Percentiles rank a stretch among this genome's conserved stretches.
Evolutionary conservation across 345 rosid genomes (phyloP).

Genomic region (Pseudoturritis turrita): DNA sequence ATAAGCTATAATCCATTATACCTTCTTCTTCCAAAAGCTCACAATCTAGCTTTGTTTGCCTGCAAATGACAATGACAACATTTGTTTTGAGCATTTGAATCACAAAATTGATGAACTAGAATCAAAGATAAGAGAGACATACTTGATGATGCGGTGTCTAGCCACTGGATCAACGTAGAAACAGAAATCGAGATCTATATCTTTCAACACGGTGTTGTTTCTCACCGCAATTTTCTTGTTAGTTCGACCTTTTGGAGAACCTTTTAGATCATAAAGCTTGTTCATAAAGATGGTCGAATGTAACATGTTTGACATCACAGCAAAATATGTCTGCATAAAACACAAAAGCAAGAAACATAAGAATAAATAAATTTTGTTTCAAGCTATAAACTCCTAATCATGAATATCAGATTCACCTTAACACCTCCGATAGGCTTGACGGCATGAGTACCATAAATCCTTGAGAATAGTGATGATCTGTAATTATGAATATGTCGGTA

Average conservation of each 20-base stretch:
- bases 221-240: constrained; percentile 22
- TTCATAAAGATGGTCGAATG: constrained; percentile 26
- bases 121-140: constrained; percentile 4
- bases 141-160: constrained; percentile 39
- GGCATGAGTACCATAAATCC: constrained; percentile 44
- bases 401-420: constrained; percentile 33
- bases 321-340: constrained; percentile 47
- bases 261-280: constrained; percentile 52
- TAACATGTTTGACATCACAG: constrained; percentile 39
- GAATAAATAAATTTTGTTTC: too few species aligned
- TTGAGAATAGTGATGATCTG: constrained; percentile 32
- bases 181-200: constrained; percentile 41
- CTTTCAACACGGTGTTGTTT: constrained; percentile 40
- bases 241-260: constrained; percentile 46
- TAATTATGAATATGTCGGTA: constrained; percentile 32
- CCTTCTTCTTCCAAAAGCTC: constrained; percentile 51
- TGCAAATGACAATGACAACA: constrained; percentile 5
- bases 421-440: constrained; percentile 43
- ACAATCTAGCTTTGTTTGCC: constrained; percentile 57
- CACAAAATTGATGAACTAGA: background rate
- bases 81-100: background rate
- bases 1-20: constrained; percentile 52
- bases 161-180: constrained; percentile 45
- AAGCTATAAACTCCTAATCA: background rate
- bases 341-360: background rate